Base-by-base conservation (phyloP, 805 yeast species). In the Barnettozyma wickerhamii region DNA sequence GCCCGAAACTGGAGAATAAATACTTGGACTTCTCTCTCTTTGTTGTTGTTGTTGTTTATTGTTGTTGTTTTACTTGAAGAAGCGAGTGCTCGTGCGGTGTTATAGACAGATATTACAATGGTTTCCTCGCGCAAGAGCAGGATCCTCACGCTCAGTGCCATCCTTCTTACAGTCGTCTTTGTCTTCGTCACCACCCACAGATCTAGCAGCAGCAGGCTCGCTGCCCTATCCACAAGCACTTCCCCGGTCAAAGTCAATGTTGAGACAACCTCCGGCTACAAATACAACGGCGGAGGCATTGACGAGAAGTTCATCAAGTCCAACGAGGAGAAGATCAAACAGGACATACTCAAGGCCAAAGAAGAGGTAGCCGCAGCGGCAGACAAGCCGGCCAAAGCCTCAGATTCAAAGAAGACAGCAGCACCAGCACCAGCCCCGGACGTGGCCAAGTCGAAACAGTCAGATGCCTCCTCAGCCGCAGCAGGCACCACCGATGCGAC, bases 241-340 rank as follows among this genome's bases (percentile, higher is more conserved):
- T 5, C 24, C 12, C 7, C 37, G 31, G 41, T 34, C 15, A 42
- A 21, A 23, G 24, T 30, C 14, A 34, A 38, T 7, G 31, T 49
- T 3, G 52, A 47, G 10, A 32, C 51, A 9, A 44, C 48, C 9
- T 38, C 48, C 13, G 45, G 47, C n/a, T 37, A 48, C n/a, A n/a
- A n/a, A n/a, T n/a, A n/a, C 15, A 24, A 30, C 10, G 40, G 37
- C 5, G 74, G 72, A 2, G 56, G 45, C 6, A 62, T 68, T 21
- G 73, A 69, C 38, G 74, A 69, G 46, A 42, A 60, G n/a, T 65
- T 64, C 42, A 70, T 69, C 41, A 66, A 63, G 42, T 44, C 51
- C 24, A 64, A 63, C 10, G 71, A 67, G 45, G 67, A 62, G 17
- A 46, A 48, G 36, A 37, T 49, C 30, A 46, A 48, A 33, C 56